A percentile compares a stretch with the other conserved stretches of the same genome.
phyloP scores from a whole-genome alignment of 306 rosid genomes.

The Trifolium dubium region DNA sequence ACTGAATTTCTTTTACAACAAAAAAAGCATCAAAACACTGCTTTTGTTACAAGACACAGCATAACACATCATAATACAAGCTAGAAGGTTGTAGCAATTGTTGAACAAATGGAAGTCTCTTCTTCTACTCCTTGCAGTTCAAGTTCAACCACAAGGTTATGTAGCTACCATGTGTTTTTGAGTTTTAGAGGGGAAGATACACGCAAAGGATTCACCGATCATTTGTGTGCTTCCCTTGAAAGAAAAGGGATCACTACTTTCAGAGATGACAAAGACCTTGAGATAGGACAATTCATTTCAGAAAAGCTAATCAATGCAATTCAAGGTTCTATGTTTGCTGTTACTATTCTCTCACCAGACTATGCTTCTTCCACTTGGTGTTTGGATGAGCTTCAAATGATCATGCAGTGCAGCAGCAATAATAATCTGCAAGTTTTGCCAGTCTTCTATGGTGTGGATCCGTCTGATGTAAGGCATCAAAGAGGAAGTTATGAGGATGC shows the following conservation, averaged over 20 bases:
- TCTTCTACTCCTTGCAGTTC: not conserved
- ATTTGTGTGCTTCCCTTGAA: slow-evolving; percentile 20
- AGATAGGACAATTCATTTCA: slow-evolving; percentile 20
- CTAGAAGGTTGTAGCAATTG: not conserved
- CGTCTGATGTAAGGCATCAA: slow-evolving; percentile 33
- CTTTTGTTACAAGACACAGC: not conserved
- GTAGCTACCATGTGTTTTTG: slow-evolving; percentile 23
- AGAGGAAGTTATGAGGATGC: slow-evolving; percentile 6
- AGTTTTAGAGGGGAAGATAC: slow-evolving; percentile 31
- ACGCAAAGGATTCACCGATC: slow-evolving; percentile 25
- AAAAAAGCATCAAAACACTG: not conserved
- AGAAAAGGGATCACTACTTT: slow-evolving; percentile 29
- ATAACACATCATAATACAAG: not conserved
- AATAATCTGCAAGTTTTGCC: not conserved
- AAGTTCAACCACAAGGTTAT: not conserved
- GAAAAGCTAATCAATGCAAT: slow-evolving; percentile 25
- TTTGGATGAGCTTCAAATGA: slow-evolving; percentile 36
- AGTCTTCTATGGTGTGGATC: slow-evolving; percentile 19
- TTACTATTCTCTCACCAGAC: slow-evolving; percentile 10
- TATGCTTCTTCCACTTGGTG: slow-evolving; percentile 32
- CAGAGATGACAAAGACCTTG: slow-evolving; percentile 35
- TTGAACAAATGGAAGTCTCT: slow-evolving; percentile 16
- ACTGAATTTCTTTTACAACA: not conserved
- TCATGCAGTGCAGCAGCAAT: slow-evolving; percentile 4
- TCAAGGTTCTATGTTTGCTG: slow-evolving; percentile 27